Evolutionary conservation across 305 asterid genomes (phyloP), one percentile per base, ranked within the genome.

Genomic region (Lippia alba): DNA sequence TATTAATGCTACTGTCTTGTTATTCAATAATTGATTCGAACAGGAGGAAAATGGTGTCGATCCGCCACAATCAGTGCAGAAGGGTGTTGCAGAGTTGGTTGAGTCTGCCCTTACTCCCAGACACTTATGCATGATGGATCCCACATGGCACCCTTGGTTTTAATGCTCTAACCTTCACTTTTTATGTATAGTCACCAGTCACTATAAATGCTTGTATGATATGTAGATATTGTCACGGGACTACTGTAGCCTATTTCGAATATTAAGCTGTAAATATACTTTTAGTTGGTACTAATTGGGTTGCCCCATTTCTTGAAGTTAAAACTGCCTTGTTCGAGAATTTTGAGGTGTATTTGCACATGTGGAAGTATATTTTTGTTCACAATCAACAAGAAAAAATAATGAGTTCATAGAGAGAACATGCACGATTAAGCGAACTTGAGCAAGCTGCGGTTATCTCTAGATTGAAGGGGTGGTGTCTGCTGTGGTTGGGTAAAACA

Each of bases 101-200:
- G 98, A 94, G 54, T 94, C 99, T 61, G 96, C 99, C 39, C 90
- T 92, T 57, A 81, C 88, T 70, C 96, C 99, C 61, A 85, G 99
- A 74, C 88, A 94, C 82, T 86, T 94, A 60, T 94, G 98, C 87
- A 94, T 92, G 98, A 94, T 94, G 98, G 99, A 94, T 81, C 99
- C 98, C 0, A 94, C 99, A 0, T 92, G 99, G 99, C 99, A 94
- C 76, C 97, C 98, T 7, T 94, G 98, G 99, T 92, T 94, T 74
- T 94, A 72, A 18, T 54, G 30, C 12, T 63, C 11, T 11, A 51
- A 17, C 59, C 56, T 41, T 34, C 24, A 33, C 14, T 61, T 56
- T n/a, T 24, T 24, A 24, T 57, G 24, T 16, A 71, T 61, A 70
- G 74, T 6, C 69, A 15, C 53, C 56, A 19, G 4, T 56, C 8